Evolutionary conservation across 2,329 filamentous ascomycete genomes (phyloP), one percentile per base, ranked within the genome.

Genomic region (Ophiostoma populinum): DNA sequence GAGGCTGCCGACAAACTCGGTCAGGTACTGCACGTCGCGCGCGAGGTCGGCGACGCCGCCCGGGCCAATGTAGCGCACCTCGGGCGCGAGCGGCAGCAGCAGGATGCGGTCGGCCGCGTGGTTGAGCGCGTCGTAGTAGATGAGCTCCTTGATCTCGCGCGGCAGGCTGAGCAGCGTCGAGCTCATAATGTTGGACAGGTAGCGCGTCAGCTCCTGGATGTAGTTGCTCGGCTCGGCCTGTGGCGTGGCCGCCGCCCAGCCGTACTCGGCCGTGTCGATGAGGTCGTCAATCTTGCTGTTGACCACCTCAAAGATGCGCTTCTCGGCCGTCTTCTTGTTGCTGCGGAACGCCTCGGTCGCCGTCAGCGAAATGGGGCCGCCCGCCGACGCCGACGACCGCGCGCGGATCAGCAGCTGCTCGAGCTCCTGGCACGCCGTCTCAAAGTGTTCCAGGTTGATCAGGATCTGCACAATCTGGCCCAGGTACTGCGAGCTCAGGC

Each of bases 251-350:
- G 63, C 56, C 43, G 58, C 63, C 78, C 90, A 98, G 53, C 95
- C 83, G 51, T 98, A 98, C 56, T 98, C 90, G 21, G 90, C 87
- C 0, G 86, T 95, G 47, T 94, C 87, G 36, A 98, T 80, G 9
- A 98, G 68, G 51, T 98, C 90, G 50, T 95, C 87, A 47, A 98
- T 95, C 61, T 98, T 98, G 38, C 81, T 92, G 58, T 98, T 95
- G 43, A 98, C 90, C 0, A 98, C 69, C 56, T 98, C 92, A 50
- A 98, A 98, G 39, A 98, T 95, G 22, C 92, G 79, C 57, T 94
- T 93, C 51, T 94, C 87, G 0, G 90, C 90, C 2, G 80, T 85
- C 59, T 95, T 94, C 58, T 94, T 94, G 51, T 92, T 86, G 47
- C 69, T 75, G 26, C 75, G 69, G 54, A 98, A 98, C 40, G 82